Percentiles rank a stretch among this genome's conserved stretches.
Evolutionary conservation across 495 filamentous ascomycete species (phyloP).

Genomic region (Aspergillus carlsbadensis): DNA sequence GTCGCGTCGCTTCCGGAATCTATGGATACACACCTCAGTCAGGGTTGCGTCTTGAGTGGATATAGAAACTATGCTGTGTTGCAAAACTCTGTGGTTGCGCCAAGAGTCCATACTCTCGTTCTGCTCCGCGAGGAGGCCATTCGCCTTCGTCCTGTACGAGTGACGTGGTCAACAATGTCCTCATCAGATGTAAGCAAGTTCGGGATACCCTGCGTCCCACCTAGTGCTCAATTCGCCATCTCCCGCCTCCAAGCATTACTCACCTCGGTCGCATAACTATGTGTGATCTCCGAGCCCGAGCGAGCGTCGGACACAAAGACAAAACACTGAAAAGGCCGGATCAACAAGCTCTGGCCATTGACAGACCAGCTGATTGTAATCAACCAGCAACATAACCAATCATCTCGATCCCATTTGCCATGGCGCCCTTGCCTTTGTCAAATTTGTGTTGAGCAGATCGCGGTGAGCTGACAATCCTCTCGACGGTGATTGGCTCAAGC

Average conservation of each 20-base stretch:
- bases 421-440: background rate
- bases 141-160: too few species aligned
- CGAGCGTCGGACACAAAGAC: background rate
- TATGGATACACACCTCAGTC: too few species aligned
- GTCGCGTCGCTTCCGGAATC: too few species aligned
- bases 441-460: background rate
- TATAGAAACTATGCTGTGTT: background rate
- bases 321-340: background rate
- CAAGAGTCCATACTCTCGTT: too few species aligned
- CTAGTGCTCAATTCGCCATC: background rate
- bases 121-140: too few species aligned
- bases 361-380: background rate
- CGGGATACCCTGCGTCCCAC: background rate
- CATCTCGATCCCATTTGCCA: background rate
- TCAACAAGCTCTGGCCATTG: background rate
- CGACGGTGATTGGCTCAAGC: conserved; percentile 5
- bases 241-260: background rate
- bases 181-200: too few species aligned
- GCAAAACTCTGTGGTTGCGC: too few species aligned
- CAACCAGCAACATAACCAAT: background rate
- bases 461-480: conserved; percentile 1
- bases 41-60: background rate
- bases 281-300: background rate
- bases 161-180: too few species aligned
- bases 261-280: background rate